A percentile compares a stretch with the other conserved stretches of the same genome.
Evolutionary conservation across 208 protist species (phyloP).

Genomic region (Leptomonas seymouri): DNA sequence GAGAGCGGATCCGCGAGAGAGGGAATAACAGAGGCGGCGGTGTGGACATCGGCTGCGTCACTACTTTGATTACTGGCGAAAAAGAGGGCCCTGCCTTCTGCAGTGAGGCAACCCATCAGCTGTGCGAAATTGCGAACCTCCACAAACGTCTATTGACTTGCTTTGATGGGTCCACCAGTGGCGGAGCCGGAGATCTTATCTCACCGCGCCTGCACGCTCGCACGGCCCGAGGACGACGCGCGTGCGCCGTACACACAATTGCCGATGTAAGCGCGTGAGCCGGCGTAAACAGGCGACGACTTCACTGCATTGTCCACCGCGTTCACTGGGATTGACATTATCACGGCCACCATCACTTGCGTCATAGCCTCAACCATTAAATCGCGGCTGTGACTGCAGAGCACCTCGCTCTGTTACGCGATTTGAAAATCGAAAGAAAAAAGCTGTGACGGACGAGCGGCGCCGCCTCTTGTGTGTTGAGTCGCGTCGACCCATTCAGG

Average conservation of each 20-base stretch:
- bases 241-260: too few relatives aligned
- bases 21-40: not conserved
- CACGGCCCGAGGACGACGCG: not conserved
- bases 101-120: not conserved
- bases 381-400: conserved; percentile 9
- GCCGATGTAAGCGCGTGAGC: too few relatives aligned
- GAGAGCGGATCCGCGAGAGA: not conserved
- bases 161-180: not conserved
- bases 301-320: not conserved
- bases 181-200: conserved; percentile 1
- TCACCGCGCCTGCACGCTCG: not conserved
- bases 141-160: conserved; percentile 1
- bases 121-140: conserved; percentile 7
- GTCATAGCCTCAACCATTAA: not conserved
- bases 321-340: conserved; percentile 1
- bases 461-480: not conserved
- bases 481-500: not conserved
- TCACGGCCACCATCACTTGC: not conserved
- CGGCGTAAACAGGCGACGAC: too few relatives aligned
- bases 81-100: not conserved
- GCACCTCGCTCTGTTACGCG: conserved; percentile 2
- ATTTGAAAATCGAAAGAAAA: not conserved
- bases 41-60: not conserved
- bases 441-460: not conserved
- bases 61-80: too few relatives aligned